Conservation (phyloP, 805 yeast species). For the Clavispora vitiphila region DNA sequence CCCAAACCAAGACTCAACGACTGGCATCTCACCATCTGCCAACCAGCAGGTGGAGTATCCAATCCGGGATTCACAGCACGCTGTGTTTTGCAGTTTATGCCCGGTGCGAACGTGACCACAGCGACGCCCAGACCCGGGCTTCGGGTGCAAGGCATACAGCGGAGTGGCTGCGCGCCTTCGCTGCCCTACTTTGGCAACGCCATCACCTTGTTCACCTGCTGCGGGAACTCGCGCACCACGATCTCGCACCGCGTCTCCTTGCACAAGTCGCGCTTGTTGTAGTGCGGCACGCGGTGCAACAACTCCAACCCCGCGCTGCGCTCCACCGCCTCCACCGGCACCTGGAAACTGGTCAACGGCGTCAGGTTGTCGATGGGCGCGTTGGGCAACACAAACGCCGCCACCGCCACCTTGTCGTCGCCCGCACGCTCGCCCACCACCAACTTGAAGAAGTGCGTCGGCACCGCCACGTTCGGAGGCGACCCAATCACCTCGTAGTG, state of each 20-base stretch:
- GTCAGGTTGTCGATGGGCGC: conserved; percentile 66
- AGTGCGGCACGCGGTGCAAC: conserved; percentile 59
- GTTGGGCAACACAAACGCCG: conserved; percentile 92
- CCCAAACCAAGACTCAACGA: no score
- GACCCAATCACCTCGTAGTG: conserved; percentile 91
- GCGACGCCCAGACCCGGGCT: no score
- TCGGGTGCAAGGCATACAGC: no score
- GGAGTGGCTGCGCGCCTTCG: no score
- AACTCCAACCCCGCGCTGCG: conserved; percentile 81
- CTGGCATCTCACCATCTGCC: no score
- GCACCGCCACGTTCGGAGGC: conserved; percentile 95
- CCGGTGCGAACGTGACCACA: no score
- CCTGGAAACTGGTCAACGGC: conserved; percentile 72
- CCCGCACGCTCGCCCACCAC: conserved; percentile 70
- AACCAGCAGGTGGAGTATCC: no score
- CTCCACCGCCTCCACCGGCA: conserved; percentile 87
- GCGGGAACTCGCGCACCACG: conserved; percentile 72
- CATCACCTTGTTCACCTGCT: conserved; percentile 27
- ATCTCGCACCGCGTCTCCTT: conserved; percentile 75
- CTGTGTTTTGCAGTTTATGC: no score
- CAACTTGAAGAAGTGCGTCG: conserved; percentile 93
- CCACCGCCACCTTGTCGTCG: conserved; percentile 58
- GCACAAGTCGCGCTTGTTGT: conserved; percentile 62
- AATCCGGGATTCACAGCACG: no score
- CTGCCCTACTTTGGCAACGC: no score